Conservation (phyloP, 495 filamentous ascomycete genomes). For the Chaetomium fimeti region DNA sequence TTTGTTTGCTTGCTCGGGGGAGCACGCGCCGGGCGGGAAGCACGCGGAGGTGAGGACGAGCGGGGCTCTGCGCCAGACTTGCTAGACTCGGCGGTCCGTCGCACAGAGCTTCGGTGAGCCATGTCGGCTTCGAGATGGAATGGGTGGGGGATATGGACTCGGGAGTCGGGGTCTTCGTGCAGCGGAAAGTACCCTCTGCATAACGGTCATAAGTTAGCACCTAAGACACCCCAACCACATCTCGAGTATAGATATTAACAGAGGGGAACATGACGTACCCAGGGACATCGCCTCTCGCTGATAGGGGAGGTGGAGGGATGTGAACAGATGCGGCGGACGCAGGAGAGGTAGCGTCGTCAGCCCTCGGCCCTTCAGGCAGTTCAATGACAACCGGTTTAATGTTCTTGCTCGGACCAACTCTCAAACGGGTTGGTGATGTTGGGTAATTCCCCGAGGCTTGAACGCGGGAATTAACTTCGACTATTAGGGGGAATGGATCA, state of each 20-base stretch:
- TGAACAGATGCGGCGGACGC: conserved; percentile 25
- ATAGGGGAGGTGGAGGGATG: conserved; percentile 45
- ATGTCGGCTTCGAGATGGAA: conserved; percentile 42
- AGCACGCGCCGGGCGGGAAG: conserved; percentile 20
- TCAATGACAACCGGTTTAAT: conserved; percentile 51
- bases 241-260: neutral
- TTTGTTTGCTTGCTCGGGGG: conserved; percentile 8
- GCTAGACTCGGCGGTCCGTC: conserved; percentile 32
- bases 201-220: neutral
- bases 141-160: conserved; percentile 42
- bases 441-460: neutral
- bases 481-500: conserved; percentile 2
- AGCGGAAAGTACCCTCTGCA: conserved; percentile 53
- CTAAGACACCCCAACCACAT: neutral
- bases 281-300: conserved; percentile 50
- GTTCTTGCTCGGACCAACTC: conserved; percentile 16
- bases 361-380: conserved; percentile 36
- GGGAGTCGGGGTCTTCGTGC: conserved; percentile 46
- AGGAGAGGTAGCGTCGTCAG: conserved; percentile 24
- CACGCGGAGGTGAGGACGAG: neutral
- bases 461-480: conserved; percentile 1
- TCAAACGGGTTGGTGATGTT: neutral
- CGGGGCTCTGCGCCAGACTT: neutral
- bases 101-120: conserved; percentile 37
- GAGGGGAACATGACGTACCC: conserved; percentile 38